Evolutionary conservation across 345 rosid species (phyloP), one percentile per base, ranked within the genome.

Genomic region (Populus ilicifolia): DNA sequence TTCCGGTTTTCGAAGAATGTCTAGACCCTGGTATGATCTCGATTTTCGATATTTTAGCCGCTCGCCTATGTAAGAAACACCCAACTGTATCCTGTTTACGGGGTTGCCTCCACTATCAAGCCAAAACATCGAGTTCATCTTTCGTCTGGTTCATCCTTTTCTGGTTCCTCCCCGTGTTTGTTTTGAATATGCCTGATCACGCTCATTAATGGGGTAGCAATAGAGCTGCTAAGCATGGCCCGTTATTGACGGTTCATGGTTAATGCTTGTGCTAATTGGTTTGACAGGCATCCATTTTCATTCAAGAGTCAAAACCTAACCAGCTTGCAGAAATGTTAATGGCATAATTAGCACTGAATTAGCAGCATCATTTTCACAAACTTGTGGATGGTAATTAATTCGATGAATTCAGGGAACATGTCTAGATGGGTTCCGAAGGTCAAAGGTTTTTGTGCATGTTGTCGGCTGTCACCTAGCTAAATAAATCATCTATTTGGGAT

Each of bases 1-100:
- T 69, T 69, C 62, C 78, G 65, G 36, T 61, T 75, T 39, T 76
- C 68, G 65, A 79, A 64, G 75, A 75, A 68, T 80, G 74, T 59
- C 79, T 71, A 72, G 72, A 17, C 23, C 35, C 70, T 44, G 48
- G n/a, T 39, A n/a, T 71, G 25, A 3, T 36, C 71, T 21, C 56
- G 69, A 0, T 12, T 4, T n/a, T 52, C 73, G 72, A 65, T 39
- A 71, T 29, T 3, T 13, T 65, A 38, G 69, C 41, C 69, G 17
- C 21, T 65, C 41, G 36, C 6, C 7, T 16, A 33, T 16, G n/a
- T 41, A 65, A 14, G 16, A 16, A 65, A 65, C 63, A n/a, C 14
- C 63, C 8, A 8, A 56, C 63, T n/a, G 2, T 1, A 59, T 65
- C 20, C 69, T 65, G 69, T 14, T 33, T 27, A 10, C 12, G 2